Evolutionary conservation across 345 rosid genomes (phyloP).

Genomic region (Arabidopsis arenosa): DNA sequence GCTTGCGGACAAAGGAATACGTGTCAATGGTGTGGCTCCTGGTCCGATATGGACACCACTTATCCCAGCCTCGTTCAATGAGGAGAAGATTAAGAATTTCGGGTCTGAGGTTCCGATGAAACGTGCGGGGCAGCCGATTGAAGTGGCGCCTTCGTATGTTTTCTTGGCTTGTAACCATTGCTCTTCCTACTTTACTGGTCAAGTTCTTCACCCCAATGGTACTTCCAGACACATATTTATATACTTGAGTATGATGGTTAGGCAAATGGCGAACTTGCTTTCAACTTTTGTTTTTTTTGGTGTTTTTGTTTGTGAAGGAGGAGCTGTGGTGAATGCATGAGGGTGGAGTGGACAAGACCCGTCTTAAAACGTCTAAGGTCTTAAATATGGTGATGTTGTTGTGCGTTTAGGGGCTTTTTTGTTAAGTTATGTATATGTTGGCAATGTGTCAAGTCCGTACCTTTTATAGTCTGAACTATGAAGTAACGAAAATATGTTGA

Average conservation of each 20-base stretch:
- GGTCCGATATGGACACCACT: constrained; percentile 91
- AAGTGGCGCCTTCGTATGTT: constrained; percentile 73
- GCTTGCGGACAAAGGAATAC: constrained; percentile 59
- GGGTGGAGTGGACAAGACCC: not conserved
- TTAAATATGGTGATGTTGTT: not conserved
- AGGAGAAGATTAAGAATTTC: constrained; percentile 55
- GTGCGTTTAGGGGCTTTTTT: not conserved
- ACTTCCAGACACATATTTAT: not conserved
- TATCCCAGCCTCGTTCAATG: constrained; percentile 68
- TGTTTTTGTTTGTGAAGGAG: constrained; percentile 24
- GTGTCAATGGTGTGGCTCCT: constrained; percentile 78
- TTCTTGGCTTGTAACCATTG: constrained; percentile 80
- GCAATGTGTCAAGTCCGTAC: constrained; percentile 19
- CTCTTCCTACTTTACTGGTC: constrained; percentile 85
- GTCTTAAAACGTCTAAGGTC: not conserved
- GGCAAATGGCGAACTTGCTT: not conserved
- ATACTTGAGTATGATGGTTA: not conserved
- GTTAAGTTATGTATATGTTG: constrained; percentile 10
- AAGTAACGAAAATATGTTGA: not conserved
- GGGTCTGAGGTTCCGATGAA: constrained; percentile 69
- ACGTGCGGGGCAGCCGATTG: constrained; percentile 77
- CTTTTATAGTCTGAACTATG: not conserved
- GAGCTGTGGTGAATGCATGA: constrained; percentile 41
- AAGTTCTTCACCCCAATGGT: constrained; percentile 86
- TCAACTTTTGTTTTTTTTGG: not conserved